These are phyloP conservation scores for Coemansia sp. DNA, from an alignment of 192 early-diverging fungal genomes.

Conservation along the genomic window DNA sequence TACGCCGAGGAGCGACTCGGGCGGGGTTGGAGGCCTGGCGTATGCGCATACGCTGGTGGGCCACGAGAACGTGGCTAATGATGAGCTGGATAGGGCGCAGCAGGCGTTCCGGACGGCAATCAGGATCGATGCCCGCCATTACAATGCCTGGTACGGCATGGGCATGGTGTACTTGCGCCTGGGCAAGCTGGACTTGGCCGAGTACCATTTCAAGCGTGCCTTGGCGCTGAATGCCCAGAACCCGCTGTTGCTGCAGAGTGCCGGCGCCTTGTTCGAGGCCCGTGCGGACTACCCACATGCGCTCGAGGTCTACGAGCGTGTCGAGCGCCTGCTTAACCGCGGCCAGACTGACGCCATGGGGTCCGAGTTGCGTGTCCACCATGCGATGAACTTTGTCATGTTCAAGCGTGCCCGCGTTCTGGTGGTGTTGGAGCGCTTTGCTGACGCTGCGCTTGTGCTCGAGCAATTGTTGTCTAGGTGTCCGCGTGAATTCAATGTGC, in stretches of 20 bases:
- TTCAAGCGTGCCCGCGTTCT: conserved; percentile 74
- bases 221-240: conserved; percentile 74
- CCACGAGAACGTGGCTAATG: conserved; percentile 77
- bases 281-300: conserved; percentile 61
- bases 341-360: background rate
- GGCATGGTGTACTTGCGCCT: conserved; percentile 72
- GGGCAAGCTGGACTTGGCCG: conserved; percentile 74
- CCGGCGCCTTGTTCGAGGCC: conserved; percentile 75
- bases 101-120: conserved; percentile 74
- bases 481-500: conserved; percentile 56
- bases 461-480: conserved; percentile 62
- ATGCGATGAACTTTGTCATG: conserved; percentile 61
- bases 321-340: conserved; percentile 56
- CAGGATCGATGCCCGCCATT: conserved; percentile 74
- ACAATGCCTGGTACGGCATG: conserved; percentile 88
- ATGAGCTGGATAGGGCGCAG: conserved; percentile 77
- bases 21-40: conserved; percentile 43
- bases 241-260: conserved; percentile 69
- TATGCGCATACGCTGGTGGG: conserved; percentile 88
- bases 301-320: conserved; percentile 64
- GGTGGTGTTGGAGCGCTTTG: conserved; percentile 60
- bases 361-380: conserved; percentile 25
- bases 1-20: conserved; percentile 39
- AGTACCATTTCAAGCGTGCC: conserved; percentile 75
- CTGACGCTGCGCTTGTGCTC: conserved; percentile 68